Percentiles rank a stretch among this genome's conserved stretches.
These are phyloP conservation scores for Coemansia sp. DNA, from an alignment of 371 early-diverging fungal genomes.

Conservation along the genomic window DNA sequence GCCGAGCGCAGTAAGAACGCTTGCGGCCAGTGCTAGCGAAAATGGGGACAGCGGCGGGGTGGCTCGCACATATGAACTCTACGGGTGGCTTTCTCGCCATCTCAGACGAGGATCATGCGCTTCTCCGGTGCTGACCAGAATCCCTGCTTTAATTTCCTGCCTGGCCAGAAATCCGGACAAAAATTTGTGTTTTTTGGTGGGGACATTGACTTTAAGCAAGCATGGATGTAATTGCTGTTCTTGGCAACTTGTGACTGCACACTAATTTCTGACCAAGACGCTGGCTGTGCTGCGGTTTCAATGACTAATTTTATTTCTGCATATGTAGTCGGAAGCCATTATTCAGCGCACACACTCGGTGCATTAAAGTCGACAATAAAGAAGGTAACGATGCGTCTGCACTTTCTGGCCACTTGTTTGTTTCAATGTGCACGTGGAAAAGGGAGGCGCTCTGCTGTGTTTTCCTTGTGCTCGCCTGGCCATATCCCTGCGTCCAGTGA, in stretches of 20 bases:
- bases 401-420: background rate
- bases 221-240: too few relatives aligned
- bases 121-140: background rate
- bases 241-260: background rate
- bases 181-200: too few relatives aligned
- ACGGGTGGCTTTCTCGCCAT: background rate
- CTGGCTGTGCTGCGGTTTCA: too few relatives aligned
- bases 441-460: too few relatives aligned
- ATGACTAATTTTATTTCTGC: background rate
- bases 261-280: background rate
- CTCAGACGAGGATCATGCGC: too few relatives aligned
- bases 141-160: background rate
- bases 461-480: background rate
- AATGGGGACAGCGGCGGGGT: background rate
- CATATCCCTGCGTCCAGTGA: background rate
- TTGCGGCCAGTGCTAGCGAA: too few relatives aligned
- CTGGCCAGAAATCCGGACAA: background rate
- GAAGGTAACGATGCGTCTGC: constrained; percentile 52
- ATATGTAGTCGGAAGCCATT: constrained; percentile 67
- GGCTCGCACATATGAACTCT: background rate
- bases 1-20: constrained; percentile 3
- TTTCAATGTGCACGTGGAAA: too few relatives aligned
- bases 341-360: constrained; percentile 71
- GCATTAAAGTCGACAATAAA: constrained; percentile 69
- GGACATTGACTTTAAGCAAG: too few relatives aligned